Evolutionary conservation across 2,329 filamentous ascomycete genomes (phyloP).

Genomic region (Alternaria sp.): DNA sequence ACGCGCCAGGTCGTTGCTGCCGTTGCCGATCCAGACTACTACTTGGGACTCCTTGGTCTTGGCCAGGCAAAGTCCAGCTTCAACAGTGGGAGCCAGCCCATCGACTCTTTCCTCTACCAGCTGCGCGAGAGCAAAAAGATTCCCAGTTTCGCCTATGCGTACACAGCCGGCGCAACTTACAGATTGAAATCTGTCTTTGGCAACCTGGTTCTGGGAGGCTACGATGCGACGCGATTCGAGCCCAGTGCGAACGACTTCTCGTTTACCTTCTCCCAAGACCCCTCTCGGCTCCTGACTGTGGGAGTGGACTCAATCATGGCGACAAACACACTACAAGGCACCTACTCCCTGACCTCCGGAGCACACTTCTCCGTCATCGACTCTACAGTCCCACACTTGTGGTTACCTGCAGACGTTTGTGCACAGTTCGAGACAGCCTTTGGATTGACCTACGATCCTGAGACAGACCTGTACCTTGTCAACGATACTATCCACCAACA

Average conservation of each 20-base stretch:
- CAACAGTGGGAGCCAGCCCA: slow-evolving; percentile 36
- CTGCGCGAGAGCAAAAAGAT: slow-evolving; percentile 42
- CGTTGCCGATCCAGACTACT: slow-evolving; percentile 42
- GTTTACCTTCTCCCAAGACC: slow-evolving; percentile 45
- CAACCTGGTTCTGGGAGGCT: slow-evolving; percentile 54
- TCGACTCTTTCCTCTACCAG: slow-evolving; percentile 39
- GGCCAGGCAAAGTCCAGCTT: slow-evolving; percentile 43
- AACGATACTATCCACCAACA: slow-evolving; percentile 50
- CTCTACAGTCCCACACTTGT: slow-evolving; percentile 53
- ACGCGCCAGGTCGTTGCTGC: slow-evolving; percentile 43
- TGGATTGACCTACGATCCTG: slow-evolving; percentile 50
- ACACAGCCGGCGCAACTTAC: slow-evolving; percentile 50
- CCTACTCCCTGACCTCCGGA: slow-evolving; percentile 43
- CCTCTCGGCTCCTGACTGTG: slow-evolving; percentile 44
- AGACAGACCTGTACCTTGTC: slow-evolving; percentile 51
- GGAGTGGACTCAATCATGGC: slow-evolving; percentile 46
- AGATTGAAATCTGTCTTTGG: slow-evolving; percentile 44
- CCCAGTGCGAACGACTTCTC: slow-evolving; percentile 40
- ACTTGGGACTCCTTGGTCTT: slow-evolving; percentile 41
- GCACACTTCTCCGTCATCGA: slow-evolving; percentile 51
- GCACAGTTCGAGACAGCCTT: slow-evolving; percentile 52
- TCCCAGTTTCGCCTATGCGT: slow-evolving; percentile 47
- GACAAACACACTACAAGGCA: slow-evolving; percentile 44
- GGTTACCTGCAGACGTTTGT: slow-evolving; percentile 53
- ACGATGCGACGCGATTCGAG: slow-evolving; percentile 52